Percentiles rank a stretch among this genome's conserved stretches.
Evolutionary conservation across 805 yeast species (phyloP).

Genomic region (Osmozyma mogii): DNA sequence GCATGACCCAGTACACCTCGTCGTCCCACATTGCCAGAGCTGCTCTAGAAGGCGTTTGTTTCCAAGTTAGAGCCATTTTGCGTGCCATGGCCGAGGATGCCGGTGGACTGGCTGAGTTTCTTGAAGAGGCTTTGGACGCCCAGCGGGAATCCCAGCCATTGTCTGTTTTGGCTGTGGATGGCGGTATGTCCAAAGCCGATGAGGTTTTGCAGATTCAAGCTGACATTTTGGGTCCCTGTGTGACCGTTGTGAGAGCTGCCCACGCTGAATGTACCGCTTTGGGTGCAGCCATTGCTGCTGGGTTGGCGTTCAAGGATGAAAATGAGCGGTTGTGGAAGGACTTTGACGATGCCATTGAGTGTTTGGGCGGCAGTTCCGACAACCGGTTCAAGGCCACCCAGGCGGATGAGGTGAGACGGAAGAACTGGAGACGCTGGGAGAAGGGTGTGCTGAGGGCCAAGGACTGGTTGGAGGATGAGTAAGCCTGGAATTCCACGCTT

Average conservation of each 20-base stretch:
- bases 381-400: constrained; percentile 35
- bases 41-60: constrained; percentile 91
- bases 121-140: constrained; percentile 43
- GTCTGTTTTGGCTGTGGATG: constrained; percentile 70
- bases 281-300: constrained; percentile 96
- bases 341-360: constrained; percentile 55
- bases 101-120: constrained; percentile 50
- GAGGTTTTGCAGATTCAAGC: constrained; percentile 93
- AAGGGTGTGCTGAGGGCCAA: constrained; percentile 72
- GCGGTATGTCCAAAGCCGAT: constrained; percentile 89
- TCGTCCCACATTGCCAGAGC: constrained; percentile 90
- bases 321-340: constrained; percentile 65
- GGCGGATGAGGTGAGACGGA: constrained; percentile 50
- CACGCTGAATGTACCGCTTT: constrained; percentile 89
- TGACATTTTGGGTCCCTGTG: constrained; percentile 83
- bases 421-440: constrained; percentile 72
- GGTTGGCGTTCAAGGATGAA: constrained; percentile 45
- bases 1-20: constrained; percentile 88
- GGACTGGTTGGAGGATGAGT: constrained; percentile 62
- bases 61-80: constrained; percentile 84
- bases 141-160: constrained; percentile 40
- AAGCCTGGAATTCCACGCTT: not conserved
- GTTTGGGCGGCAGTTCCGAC: constrained; percentile 25
- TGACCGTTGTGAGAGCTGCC: constrained; percentile 69
- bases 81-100: constrained; percentile 86